These are phyloP conservation scores for Capsicum baccatum DNA, from an alignment of 257 asterid genomes.

Conservation along the genomic window DNA sequence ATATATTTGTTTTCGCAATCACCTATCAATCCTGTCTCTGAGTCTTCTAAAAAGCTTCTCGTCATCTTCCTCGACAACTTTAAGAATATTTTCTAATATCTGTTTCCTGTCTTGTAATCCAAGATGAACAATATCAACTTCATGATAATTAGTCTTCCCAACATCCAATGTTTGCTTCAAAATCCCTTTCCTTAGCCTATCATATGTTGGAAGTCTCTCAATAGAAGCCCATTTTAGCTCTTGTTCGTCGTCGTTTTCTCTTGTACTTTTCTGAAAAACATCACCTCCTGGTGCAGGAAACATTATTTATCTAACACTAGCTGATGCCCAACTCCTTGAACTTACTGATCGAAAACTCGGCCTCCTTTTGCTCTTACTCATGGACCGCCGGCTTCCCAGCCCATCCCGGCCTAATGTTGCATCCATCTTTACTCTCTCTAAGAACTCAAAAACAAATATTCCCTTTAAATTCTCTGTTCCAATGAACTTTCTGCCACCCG, in stretches of 20 bases:
- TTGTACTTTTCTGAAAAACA: conserved; percentile 65
- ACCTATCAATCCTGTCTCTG: conserved; percentile 88
- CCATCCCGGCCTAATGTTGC: conserved; percentile 52
- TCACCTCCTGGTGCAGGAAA: conserved; percentile 68
- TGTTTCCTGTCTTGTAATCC: conserved; percentile 66
- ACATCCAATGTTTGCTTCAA: conserved; percentile 69
- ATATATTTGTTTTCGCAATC: conserved; percentile 21
- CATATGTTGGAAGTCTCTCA: conserved; percentile 88
- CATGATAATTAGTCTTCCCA: conserved; percentile 63
- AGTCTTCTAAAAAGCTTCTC: conserved; percentile 77
- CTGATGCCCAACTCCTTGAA: conserved; percentile 73
- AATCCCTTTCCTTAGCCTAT: conserved; percentile 80
- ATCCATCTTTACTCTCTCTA: conserved; percentile 38
- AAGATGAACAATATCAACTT: conserved; percentile 69
- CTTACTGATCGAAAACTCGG: conserved; percentile 60
- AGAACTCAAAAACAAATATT: no score
- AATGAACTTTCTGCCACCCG: background rate
- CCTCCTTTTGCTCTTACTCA: conserved; percentile 44
- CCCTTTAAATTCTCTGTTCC: background rate
- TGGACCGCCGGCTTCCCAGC: conserved; percentile 56
- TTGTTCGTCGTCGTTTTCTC: conserved; percentile 77
- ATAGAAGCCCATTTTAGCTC: conserved; percentile 98
- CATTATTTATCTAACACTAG: conserved; percentile 62
- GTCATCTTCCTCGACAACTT: conserved; percentile 86
- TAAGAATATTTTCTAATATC: conserved; percentile 67